A percentile compares a stretch with the other conserved stretches of the same genome.
These are phyloP conservation scores for Byssochlamys sp. DNA, from an alignment of 2,329 filamentous ascomycete species.

Conservation along the genomic window DNA sequence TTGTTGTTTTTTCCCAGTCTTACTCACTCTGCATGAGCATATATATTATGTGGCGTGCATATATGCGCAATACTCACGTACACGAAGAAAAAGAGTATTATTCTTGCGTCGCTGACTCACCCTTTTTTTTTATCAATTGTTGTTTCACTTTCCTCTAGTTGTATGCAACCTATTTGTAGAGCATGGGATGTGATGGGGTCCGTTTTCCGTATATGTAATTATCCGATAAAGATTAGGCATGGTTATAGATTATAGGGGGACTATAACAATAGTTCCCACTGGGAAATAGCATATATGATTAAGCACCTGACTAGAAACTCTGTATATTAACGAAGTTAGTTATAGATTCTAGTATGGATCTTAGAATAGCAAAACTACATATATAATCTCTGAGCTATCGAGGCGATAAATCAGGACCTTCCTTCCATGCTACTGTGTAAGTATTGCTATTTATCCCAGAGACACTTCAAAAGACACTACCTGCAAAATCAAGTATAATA, in stretches of 20 bases:
- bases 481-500: too few species aligned
- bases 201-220: background rate
- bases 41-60: background rate
- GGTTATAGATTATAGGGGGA: background rate
- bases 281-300: background rate
- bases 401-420: too few species aligned
- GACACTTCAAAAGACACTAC: too few species aligned
- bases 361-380: too few species aligned
- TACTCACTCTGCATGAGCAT: background rate
- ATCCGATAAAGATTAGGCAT: background rate
- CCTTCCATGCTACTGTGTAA: too few species aligned
- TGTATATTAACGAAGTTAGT: too few species aligned
- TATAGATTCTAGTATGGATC: too few species aligned
- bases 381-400: too few species aligned
- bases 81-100: background rate
- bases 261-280: background rate
- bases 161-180: background rate
- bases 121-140: background rate
- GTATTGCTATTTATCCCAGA: too few species aligned
- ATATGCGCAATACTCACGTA: background rate
- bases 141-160: background rate
- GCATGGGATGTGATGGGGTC: background rate
- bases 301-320: too few species aligned
- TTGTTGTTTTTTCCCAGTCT: background rate
- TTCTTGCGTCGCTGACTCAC: background rate